These are phyloP conservation scores for Paratrypanosoma confusum DNA, from an alignment of 208 protist genomes.

Conservation along the genomic window DNA sequence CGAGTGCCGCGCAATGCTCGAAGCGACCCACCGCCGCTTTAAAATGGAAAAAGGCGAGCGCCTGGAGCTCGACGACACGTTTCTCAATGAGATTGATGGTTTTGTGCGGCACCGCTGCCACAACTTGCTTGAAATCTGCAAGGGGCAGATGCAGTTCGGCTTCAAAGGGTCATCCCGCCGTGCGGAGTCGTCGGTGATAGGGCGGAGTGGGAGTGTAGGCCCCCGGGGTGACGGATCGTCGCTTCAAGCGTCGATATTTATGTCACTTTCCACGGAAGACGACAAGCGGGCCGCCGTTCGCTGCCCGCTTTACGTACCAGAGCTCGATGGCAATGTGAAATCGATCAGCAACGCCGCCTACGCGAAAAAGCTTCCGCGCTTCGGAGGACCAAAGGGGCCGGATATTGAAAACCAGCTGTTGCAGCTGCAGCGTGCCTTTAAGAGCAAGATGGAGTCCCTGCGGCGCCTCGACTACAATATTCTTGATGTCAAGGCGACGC, in stretches of 20 bases:
- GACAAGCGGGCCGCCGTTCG: conserved; percentile 13
- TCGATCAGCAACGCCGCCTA: conserved; percentile 18
- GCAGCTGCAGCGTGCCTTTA: conserved; percentile 93
- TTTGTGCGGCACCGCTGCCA: conserved; percentile 95
- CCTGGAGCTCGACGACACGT: conserved; percentile 87
- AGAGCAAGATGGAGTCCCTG: conserved; percentile 85
- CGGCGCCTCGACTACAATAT: conserved; percentile 91
- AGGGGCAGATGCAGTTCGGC: conserved; percentile 95
- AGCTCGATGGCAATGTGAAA: conserved; percentile 36
- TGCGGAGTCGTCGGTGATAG: conserved; percentile 5
- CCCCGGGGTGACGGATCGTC: neutral
- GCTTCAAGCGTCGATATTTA: conserved; percentile 10
- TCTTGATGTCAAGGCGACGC: conserved; percentile 95
- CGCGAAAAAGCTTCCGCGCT: conserved; percentile 75
- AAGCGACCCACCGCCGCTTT: conserved; percentile 67
- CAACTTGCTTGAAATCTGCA: conserved; percentile 95
- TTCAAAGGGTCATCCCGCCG: conserved; percentile 39
- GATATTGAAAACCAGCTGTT: conserved; percentile 91
- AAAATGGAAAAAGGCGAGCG: conserved; percentile 75
- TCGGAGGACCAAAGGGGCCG: conserved; percentile 91
- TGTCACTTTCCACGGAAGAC: conserved; percentile 8
- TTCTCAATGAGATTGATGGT: conserved; percentile 96
- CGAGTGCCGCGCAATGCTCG: conserved; percentile 82
- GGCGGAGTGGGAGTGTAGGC: neutral
- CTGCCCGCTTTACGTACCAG: conserved; percentile 41